These are phyloP conservation scores for Saccharomyces eubayanus DNA, from an alignment of 805 yeast genomes.

Conservation along the genomic window DNA sequence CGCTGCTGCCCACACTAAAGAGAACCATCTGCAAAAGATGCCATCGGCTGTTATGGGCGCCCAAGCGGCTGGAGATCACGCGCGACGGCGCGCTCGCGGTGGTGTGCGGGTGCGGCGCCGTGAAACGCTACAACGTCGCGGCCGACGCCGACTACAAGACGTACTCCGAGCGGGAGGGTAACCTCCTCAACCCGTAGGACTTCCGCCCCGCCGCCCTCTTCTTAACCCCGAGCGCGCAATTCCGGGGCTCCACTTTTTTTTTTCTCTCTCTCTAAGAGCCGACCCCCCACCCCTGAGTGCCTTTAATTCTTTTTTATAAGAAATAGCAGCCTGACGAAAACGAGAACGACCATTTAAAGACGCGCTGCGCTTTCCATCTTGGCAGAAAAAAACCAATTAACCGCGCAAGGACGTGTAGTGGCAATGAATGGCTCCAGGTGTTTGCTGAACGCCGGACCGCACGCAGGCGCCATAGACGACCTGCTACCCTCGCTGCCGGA, in stretches of 20 bases:
- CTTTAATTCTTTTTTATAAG: background rate
- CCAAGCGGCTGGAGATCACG: constrained; percentile 29
- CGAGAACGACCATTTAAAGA: too few species aligned
- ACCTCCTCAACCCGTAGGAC: background rate
- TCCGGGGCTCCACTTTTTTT: background rate
- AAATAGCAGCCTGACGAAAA: background rate
- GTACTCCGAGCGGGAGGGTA: constrained; percentile 18
- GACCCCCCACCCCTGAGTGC: background rate
- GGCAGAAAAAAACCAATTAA: background rate
- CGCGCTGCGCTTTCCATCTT: background rate
- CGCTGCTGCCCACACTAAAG: constrained; percentile 57
- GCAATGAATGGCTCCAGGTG: background rate
- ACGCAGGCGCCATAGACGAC: background rate
- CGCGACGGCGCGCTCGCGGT: constrained; percentile 42
- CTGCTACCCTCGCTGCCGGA: background rate
- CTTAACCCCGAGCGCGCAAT: background rate
- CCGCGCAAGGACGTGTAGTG: background rate
- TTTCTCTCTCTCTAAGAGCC: background rate
- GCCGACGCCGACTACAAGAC: constrained; percentile 38
- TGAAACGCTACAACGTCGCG: constrained; percentile 59
- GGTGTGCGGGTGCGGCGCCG: constrained; percentile 45
- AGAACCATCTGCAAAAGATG: constrained; percentile 66
- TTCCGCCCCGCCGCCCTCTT: too few species aligned
- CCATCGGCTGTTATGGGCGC: constrained; percentile 31
- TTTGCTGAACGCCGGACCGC: background rate